These are phyloP conservation scores for Turritis glabra DNA, from an alignment of 345 rosid species.

Conservation along the genomic window DNA sequence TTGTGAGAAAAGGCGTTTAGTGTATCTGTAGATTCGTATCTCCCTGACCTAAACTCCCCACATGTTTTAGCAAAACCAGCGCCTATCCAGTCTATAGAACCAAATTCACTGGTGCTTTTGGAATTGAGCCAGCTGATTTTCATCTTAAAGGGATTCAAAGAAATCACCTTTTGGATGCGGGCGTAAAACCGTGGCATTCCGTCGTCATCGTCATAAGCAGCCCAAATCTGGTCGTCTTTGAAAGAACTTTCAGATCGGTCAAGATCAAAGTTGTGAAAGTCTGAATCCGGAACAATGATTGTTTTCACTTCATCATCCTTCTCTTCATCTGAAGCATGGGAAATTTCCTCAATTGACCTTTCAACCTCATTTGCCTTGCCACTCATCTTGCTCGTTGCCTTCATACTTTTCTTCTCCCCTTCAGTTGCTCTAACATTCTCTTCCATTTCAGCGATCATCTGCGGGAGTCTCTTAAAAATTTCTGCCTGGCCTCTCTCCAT, in stretches of 20 bases:
- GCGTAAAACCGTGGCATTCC: conserved; percentile 99
- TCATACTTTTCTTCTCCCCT: conserved; percentile 38
- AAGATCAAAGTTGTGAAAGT: conserved; percentile 87
- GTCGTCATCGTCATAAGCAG: conserved; percentile 88
- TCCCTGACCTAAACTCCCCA: conserved; percentile 79
- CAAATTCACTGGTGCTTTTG: conserved; percentile 62
- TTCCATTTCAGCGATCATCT: conserved; percentile 41
- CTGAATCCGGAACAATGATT: conserved; percentile 87
- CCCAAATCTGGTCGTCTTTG: conserved; percentile 88
- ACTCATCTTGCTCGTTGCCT: conserved; percentile 30
- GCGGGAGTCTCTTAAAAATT: conserved; percentile 49
- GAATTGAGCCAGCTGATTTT: conserved; percentile 94
- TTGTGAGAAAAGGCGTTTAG: conserved; percentile 84
- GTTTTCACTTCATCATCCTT: conserved; percentile 33
- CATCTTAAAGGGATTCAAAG: conserved; percentile 78
- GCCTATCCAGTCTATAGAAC: conserved; percentile 69
- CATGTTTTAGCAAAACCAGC: conserved; percentile 84
- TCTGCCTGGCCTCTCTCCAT: conserved; percentile 47
- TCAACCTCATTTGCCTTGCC: conserved; percentile 27
- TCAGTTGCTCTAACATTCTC: conserved; percentile 34
- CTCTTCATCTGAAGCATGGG: conserved; percentile 29
- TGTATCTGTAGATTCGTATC: conserved; percentile 49
- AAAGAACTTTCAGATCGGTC: conserved; percentile 75
- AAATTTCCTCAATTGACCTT: conserved; percentile 12
- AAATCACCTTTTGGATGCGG: conserved; percentile 79